Conservation (phyloP, 208 protist species). For the Angomonas ambiguus region DNA sequence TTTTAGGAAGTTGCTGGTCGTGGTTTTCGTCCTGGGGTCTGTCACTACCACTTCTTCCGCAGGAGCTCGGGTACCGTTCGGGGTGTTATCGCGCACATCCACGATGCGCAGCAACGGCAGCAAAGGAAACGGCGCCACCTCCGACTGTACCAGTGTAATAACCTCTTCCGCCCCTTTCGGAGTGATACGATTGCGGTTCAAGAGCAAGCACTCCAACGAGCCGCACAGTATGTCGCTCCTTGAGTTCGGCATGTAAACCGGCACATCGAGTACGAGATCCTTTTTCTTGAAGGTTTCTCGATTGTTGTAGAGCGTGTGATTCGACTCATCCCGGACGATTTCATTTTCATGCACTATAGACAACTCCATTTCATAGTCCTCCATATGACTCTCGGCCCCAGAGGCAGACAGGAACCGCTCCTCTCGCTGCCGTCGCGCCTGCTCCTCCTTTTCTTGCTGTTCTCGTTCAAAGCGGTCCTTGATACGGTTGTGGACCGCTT, state of each 20-base stretch:
- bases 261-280: constrained; percentile 13
- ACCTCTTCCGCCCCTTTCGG: constrained; percentile 24
- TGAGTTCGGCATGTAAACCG: constrained; percentile 15
- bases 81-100: background rate
- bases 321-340: background rate
- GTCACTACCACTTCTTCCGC: background rate
- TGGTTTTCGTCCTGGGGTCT: background rate
- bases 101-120: background rate
- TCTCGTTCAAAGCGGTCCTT: background rate
- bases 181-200: constrained; percentile 32
- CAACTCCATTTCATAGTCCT: background rate
- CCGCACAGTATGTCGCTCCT: constrained; percentile 23
- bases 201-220: constrained; percentile 28
- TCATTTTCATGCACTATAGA: constrained; percentile 1
- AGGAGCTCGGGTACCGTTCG: background rate
- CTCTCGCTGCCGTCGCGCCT: background rate
- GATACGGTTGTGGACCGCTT: constrained; percentile 13
- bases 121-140: background rate
- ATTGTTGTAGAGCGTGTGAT: background rate
- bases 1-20: background rate
- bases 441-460: background rate
- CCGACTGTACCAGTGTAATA: constrained; percentile 6
- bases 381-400: background rate
- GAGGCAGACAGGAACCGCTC: background rate
- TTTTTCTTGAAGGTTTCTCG: constrained; percentile 6